Evolutionary conservation across 257 asterid species (phyloP).

Genomic region (Salvia splendens): DNA sequence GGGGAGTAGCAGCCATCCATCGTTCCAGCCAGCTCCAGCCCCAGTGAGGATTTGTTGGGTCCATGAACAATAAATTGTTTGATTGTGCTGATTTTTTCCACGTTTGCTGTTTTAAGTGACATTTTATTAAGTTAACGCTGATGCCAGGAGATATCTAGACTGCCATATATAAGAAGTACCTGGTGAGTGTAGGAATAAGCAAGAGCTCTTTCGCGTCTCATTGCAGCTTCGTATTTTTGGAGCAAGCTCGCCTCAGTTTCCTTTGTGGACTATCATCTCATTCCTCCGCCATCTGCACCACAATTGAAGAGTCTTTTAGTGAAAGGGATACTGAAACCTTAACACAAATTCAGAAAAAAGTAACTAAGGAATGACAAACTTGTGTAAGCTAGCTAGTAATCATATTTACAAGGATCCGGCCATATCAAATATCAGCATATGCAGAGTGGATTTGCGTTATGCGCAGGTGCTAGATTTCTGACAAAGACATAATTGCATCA

Average conservation of each 20-base stretch:
- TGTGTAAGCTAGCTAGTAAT: no score
- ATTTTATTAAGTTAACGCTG: slow-evolving; percentile 15
- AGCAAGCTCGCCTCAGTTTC: slow-evolving; percentile 71
- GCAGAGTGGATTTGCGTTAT: background rate
- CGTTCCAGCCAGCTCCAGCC: slow-evolving; percentile 98
- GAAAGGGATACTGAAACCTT: slow-evolving; percentile 3
- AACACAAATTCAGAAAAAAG: background rate
- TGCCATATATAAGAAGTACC: slow-evolving; percentile 46
- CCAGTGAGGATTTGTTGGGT: slow-evolving; percentile 88
- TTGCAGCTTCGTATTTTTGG: slow-evolving; percentile 77
- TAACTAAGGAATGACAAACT: background rate
- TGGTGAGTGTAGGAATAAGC: slow-evolving; percentile 95
- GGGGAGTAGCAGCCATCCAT: slow-evolving; percentile 66
- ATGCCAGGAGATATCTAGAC: background rate
- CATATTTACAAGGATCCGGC: no score
- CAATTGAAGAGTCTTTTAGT: slow-evolving; percentile 7
- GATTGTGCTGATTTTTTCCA: slow-evolving; percentile 75
- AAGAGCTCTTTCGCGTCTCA: slow-evolving; percentile 90
- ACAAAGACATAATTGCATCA: slow-evolving; percentile 7
- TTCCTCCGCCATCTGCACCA: slow-evolving; percentile 78
- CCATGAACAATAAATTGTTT: slow-evolving; percentile 70
- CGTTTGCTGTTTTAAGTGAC: slow-evolving; percentile 57
- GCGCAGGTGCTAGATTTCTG: background rate
- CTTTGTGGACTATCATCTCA: slow-evolving; percentile 84
- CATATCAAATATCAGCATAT: no score